phyloP scores from a whole-genome alignment of 257 asterid genomes.

The Eucommia ulmoides region DNA sequence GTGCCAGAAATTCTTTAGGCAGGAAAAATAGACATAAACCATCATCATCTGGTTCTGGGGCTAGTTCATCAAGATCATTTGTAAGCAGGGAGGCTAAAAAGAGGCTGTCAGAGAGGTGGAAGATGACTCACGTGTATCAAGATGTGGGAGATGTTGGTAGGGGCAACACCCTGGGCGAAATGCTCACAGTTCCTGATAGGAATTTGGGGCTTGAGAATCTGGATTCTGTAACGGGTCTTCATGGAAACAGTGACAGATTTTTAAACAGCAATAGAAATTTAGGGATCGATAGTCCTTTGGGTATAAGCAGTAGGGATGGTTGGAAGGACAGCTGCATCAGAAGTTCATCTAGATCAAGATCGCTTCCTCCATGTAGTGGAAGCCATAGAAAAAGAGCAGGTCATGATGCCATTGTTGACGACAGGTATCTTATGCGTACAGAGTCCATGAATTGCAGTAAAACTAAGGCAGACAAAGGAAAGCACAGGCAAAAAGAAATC shows the following conservation, averaged over 20 bases:
- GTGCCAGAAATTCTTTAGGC: slow-evolving; percentile 36
- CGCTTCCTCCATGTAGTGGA: slow-evolving; percentile 45
- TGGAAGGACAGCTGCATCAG: neutral
- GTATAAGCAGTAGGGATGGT: neutral
- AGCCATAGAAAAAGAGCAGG: slow-evolving; percentile 24
- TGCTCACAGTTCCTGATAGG: slow-evolving; percentile 55
- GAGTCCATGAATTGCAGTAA: slow-evolving; percentile 20
- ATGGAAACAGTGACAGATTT: slow-evolving; percentile 14
- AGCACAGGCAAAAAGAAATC: slow-evolving; percentile 21
- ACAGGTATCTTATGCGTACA: slow-evolving; percentile 12
- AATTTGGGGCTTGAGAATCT: slow-evolving; percentile 16
- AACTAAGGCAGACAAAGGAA: slow-evolving; percentile 35
- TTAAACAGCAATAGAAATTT: slow-evolving; percentile 21
- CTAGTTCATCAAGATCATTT: slow-evolving; percentile 38
- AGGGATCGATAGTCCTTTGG: neutral
- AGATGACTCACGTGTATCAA: slow-evolving; percentile 42
- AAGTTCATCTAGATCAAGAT: neutral
- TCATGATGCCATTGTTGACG: slow-evolving; percentile 23
- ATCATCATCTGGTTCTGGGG: slow-evolving; percentile 33
- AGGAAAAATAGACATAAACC: slow-evolving; percentile 21
- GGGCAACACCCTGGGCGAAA: slow-evolving; percentile 69
- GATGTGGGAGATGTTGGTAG: slow-evolving; percentile 40
- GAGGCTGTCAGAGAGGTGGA: slow-evolving; percentile 87
- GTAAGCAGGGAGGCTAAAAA: slow-evolving; percentile 63
- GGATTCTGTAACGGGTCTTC: slow-evolving; percentile 23